Conservation (phyloP, 2,329 filamentous ascomycete genomes). For the Chaetomium globosum region DNA sequence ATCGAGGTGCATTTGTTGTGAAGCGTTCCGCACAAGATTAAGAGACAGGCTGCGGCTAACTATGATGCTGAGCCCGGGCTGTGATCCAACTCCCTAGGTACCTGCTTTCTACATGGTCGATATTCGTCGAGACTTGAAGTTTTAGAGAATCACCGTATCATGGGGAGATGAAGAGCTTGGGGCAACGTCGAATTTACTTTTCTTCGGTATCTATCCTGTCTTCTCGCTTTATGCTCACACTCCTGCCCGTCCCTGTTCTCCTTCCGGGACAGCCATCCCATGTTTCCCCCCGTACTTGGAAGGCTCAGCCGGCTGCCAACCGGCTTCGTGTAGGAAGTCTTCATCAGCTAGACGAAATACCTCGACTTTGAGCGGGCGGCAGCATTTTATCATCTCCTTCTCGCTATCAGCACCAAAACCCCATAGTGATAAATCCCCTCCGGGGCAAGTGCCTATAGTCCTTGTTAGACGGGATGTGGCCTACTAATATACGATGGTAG, state of each 20-base stretch:
- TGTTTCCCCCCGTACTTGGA: slow-evolving; percentile 68
- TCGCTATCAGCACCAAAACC: slow-evolving; percentile 71
- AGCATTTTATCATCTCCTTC: slow-evolving; percentile 69
- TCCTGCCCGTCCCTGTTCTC: slow-evolving; percentile 7
- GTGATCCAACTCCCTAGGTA: no score
- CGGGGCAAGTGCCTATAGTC: slow-evolving; percentile 67
- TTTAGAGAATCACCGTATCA: no score
- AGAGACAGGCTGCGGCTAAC: background rate
- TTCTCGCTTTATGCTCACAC: background rate
- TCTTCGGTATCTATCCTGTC: background rate
- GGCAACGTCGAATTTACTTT: background rate
- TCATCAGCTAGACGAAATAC: slow-evolving; percentile 66
- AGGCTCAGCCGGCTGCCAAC: slow-evolving; percentile 64
- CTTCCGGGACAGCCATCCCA: slow-evolving; percentile 53
- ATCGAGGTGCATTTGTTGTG: slow-evolving; percentile 47
- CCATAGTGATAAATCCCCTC: slow-evolving; percentile 80
- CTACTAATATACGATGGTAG: background rate
- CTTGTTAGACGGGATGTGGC: slow-evolving; percentile 34
- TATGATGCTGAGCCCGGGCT: background rate
- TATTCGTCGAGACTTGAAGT: no score
- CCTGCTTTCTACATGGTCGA: no score
- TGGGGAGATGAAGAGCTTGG: no score
- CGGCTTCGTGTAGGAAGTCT: slow-evolving; percentile 52
- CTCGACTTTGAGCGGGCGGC: slow-evolving; percentile 73
- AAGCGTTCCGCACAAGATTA: slow-evolving; percentile 34